Base-by-base conservation (phyloP, 805 yeast species). In the Starmerella stigmatis region DNA sequence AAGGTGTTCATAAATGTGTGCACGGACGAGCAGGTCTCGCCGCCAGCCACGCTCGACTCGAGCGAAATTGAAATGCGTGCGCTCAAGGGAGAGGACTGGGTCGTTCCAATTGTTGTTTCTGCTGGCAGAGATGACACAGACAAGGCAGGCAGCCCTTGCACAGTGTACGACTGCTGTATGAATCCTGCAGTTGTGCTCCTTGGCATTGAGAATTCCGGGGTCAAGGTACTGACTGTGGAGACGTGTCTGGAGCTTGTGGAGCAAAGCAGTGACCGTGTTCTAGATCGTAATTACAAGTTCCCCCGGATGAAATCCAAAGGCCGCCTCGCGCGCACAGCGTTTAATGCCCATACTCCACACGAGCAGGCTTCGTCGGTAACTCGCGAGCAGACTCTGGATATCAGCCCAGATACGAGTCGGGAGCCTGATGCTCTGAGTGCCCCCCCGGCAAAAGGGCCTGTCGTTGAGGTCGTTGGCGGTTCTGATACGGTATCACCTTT, bases 161-260 rank as follows among this genome's bases (percentile, higher is more conserved):
- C 72, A 34, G 86, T 84, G 1, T 76, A 76, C 55, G 96, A 86
- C 60, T 86, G 96, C 61, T 78, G 88, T 39, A 73, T 86, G 47
- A 78, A 84, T 58, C 69, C 75, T 8, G 64, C 64, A 28, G 76
- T 86, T 40, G 70, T 79, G 64, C 64, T 66, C 34, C 79, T 88
- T 80, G 71, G 79, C 26, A 67, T 73, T 34, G 54, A 70, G 32
- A 80, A 79, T 51, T 53, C 64, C 1, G 81, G 81, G 41, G 67
- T 86, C 45, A 68, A 76, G 48, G 69, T 76, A 38, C 79, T 86
- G 12, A 59, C 84, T 40, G 73, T 81, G 6, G 94, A 85, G 58
- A 85, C 94, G 81, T 80, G 94, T 56, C 60, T 86, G 32, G 94
- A 85, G 57, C 73, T 86, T 10, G 76, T 83, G 3, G 95, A 85